These are phyloP conservation scores for Linum lewisii DNA, from an alignment of 345 rosid species.

Conservation along the genomic window DNA sequence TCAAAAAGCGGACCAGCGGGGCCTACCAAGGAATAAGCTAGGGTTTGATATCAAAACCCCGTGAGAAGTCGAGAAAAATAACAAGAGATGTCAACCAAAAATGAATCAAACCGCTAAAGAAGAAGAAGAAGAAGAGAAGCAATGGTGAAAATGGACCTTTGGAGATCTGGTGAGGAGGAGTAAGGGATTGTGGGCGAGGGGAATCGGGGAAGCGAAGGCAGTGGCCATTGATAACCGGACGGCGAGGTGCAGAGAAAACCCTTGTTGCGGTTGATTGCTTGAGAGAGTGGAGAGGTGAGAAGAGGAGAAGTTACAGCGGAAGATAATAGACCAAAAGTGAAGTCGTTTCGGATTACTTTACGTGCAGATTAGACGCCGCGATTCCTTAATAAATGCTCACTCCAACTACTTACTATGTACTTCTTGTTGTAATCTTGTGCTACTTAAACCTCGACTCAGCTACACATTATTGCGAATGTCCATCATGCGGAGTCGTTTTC, in stretches of 20 bases:
- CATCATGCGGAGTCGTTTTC: too few relatives aligned
- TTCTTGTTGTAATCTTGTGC: too few relatives aligned
- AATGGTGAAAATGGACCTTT: not conserved
- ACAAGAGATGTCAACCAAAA: not conserved
- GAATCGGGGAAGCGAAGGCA: slow-evolving; percentile 1
- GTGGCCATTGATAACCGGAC: not conserved
- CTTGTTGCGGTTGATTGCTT: slow-evolving; percentile 1
- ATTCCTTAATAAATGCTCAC: too few relatives aligned
- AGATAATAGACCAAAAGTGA: too few relatives aligned
- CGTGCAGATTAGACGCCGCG: too few relatives aligned
- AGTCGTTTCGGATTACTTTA: too few relatives aligned
- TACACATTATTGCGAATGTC: too few relatives aligned
- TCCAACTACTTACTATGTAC: too few relatives aligned
- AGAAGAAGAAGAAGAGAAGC: too few relatives aligned
- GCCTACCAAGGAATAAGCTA: not conserved
- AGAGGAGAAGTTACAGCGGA: too few relatives aligned
- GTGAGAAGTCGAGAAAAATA: not conserved
- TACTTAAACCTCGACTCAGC: too few relatives aligned
- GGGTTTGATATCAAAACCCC: not conserved
- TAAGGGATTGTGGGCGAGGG: not conserved
- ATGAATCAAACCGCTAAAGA: not conserved
- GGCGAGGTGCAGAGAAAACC: not conserved
- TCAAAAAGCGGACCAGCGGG: not conserved
- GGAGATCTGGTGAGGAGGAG: slow-evolving; percentile 1
- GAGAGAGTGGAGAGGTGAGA: not conserved